Percentiles rank a stretch among this genome's conserved stretches.
phyloP scores from a whole-genome alignment of 176 grass and related monocot species.

The Tillandsia leiboldiana region DNA sequence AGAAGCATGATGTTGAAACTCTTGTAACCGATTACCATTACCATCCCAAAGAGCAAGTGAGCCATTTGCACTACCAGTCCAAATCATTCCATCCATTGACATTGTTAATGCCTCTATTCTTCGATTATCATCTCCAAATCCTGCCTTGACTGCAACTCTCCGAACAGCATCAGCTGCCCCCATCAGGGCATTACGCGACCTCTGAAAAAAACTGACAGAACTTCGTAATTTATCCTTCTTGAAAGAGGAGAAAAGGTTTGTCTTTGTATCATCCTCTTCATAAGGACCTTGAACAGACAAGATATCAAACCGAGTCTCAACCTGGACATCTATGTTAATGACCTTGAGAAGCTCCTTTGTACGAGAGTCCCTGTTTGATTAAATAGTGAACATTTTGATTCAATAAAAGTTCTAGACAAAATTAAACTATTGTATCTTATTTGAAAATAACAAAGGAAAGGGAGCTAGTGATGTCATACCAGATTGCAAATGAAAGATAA shows the following conservation, averaged over 20 bases:
- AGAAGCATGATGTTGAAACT: constrained; percentile 52
- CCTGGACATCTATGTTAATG: constrained; percentile 58
- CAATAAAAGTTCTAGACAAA: not conserved
- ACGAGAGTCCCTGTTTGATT: constrained; percentile 52
- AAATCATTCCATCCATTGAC: constrained; percentile 61
- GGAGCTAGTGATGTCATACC: constrained; percentile 46
- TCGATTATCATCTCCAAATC: constrained; percentile 67
- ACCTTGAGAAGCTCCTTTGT: constrained; percentile 72
- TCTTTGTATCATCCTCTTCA: constrained; percentile 29
- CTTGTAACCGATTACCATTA: constrained; percentile 53
- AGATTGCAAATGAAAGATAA: constrained; percentile 68
- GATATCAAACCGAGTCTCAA: constrained; percentile 62
- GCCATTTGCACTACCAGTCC: constrained; percentile 74
- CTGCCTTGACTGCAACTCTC: constrained; percentile 64
- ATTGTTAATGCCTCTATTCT: constrained; percentile 64
- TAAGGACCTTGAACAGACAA: constrained; percentile 42
- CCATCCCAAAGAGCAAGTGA: constrained; percentile 58
- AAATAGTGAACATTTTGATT: constrained; percentile 21
- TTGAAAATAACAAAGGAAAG: constrained; percentile 32
- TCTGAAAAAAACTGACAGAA: constrained; percentile 64
- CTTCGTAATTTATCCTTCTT: constrained; percentile 62
- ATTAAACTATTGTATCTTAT: constrained; percentile 7
- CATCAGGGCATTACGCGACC: constrained; percentile 71
- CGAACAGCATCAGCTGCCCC: constrained; percentile 77
- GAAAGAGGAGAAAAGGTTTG: constrained; percentile 24